Base-by-base conservation (phyloP, 257 asterid genomes). In the Paraleonurus japonicus region DNA sequence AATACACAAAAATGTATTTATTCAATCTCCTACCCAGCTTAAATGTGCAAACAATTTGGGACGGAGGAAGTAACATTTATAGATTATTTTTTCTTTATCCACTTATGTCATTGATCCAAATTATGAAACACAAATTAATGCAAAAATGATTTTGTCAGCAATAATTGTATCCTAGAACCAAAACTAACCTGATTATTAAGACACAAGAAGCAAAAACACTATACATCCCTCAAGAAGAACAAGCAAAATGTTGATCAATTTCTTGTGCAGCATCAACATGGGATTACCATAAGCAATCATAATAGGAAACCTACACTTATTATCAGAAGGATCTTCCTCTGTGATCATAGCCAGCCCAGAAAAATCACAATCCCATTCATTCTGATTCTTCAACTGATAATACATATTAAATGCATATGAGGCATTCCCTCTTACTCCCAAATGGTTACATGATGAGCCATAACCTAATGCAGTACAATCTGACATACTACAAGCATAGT, bases 341-440 rank as follows among this genome's bases (percentile, higher is more conserved):
- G 96, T 91, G 58, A 86, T 51, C 76, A 72, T 45, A 0, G 79
- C 96, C 85, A 91, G 71, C n/a, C 96, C 96, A 0, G 88, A 74
- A 53, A 94, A 94, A 33, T 91, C 96, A 5, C 99, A 91, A 23
- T 86, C 97, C 96, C 95, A 84, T 4, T 73, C 85, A 4, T 94
- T 84, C 86, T 94, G 99, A 26, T 77, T 70, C 78, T 86, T 92
- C 65, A 88, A 47, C 67, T 94, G 97, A 75, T 86, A 94, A 74
- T 94, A 94, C 99, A 91, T 94, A 30, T 94, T 94, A 71, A 94
- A 94, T 0, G 99, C 97, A 62, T 91, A 94, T 0, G 99, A 94
- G n/a, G 97, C 97, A 69, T 94, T 94, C 70, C 91, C 96, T 32
- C 70, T 50, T 11, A 58, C 61, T 26, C 81, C 84, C 41, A 94